Percentiles rank a stretch among this genome's conserved stretches.
Conservation (phyloP, 2,329 filamentous ascomycete genomes). For the Fusarium armeniacum region DNA sequence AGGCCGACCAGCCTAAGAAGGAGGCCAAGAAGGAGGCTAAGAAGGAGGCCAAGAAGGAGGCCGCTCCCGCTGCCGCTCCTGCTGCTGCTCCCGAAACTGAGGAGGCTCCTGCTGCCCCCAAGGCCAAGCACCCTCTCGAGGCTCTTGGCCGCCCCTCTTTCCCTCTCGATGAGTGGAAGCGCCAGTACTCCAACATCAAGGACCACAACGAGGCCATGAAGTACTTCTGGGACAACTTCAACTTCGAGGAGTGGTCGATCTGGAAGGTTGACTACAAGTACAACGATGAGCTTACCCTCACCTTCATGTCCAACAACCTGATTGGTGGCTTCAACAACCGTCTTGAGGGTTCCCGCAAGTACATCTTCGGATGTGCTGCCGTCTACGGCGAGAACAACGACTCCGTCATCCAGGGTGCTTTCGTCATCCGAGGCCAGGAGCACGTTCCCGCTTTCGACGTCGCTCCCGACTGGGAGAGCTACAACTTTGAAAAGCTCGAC, state of each 20-base stretch:
- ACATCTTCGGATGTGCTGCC: slow-evolving; percentile 90
- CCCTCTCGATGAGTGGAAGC: slow-evolving; percentile 97
- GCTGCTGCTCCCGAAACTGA: slow-evolving; percentile 57
- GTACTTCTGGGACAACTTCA: slow-evolving; percentile 98
- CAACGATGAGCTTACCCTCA: slow-evolving; percentile 95
- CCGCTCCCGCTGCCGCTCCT: slow-evolving; percentile 32
- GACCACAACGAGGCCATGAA: slow-evolving; percentile 82
- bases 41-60: slow-evolving; percentile 71
- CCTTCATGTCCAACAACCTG: slow-evolving; percentile 99
- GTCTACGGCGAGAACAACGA: slow-evolving; percentile 92
- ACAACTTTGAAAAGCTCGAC: slow-evolving; percentile 97
- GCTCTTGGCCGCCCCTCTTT: slow-evolving; percentile 83
- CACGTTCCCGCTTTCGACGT: slow-evolving; percentile 90
- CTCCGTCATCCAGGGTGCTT: slow-evolving; percentile 92
- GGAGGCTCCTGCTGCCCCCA: slow-evolving; percentile 73
- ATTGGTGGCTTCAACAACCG: slow-evolving; percentile 98
- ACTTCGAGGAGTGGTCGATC: slow-evolving; percentile 94
- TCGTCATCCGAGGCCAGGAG: slow-evolving; percentile 94
- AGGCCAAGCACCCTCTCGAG: slow-evolving; percentile 96
- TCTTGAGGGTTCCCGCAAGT: slow-evolving; percentile 98
- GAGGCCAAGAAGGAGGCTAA: slow-evolving; percentile 73
- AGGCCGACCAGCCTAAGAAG: slow-evolving; percentile 79
- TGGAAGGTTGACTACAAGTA: slow-evolving; percentile 99
- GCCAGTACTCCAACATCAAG: slow-evolving; percentile 97
- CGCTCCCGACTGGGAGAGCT: slow-evolving; percentile 97